phyloP scores from a whole-genome alignment of 768 basidiomycete species.

The Suillus weaverae region DNA sequence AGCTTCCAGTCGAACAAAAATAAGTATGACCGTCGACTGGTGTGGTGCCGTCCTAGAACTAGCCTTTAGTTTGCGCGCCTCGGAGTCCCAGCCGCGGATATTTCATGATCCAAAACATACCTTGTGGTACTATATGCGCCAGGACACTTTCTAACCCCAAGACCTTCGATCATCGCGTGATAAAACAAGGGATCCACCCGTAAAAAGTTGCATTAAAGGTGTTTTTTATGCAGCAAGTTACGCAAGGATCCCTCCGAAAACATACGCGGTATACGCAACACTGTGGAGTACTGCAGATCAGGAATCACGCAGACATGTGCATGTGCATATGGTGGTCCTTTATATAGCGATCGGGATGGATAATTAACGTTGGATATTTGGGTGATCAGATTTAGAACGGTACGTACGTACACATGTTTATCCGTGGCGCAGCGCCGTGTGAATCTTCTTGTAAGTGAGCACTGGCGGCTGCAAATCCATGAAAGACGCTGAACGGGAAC shows the following conservation, averaged over 20 bases:
- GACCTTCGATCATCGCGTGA: not conserved
- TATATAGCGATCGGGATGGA: not conserved
- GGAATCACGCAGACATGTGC: not conserved
- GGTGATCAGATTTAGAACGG: not conserved
- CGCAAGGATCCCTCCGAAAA: not conserved
- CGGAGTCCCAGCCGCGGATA: not conserved
- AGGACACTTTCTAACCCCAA: not conserved
- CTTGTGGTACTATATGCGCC: not conserved
- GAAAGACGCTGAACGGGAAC: not conserved
- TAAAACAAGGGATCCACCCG: not conserved
- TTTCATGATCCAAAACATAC: not conserved
- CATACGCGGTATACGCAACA: no score
- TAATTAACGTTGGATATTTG: not conserved
- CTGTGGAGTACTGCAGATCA: not conserved
- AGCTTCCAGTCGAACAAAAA: not conserved
- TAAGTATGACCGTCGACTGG: not conserved
- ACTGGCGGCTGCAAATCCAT: not conserved
- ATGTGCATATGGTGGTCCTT: not conserved
- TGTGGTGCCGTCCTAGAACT: not conserved
- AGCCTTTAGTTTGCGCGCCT: not conserved
- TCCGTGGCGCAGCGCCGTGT: not conserved
- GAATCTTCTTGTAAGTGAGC: not conserved
- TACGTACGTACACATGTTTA: not conserved
- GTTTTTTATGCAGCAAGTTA: rapidly evolving
- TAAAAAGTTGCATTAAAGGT: not conserved